Conservation (phyloP, 163 green algal genomes). For the Volvox carteri region DNA sequence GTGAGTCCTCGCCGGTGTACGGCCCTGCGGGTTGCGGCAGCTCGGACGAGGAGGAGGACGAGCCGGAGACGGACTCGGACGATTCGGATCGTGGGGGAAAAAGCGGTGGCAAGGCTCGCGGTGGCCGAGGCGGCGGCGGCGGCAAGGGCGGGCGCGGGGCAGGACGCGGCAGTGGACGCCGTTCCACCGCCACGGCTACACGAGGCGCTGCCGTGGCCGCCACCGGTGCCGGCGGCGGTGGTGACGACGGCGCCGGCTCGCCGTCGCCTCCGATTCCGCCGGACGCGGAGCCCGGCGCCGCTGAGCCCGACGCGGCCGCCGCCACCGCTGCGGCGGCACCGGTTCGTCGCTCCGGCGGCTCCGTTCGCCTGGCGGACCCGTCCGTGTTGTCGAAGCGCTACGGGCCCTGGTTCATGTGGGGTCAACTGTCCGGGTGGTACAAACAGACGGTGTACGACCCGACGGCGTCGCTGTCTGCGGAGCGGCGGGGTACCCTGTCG, state of each 20-base stretch:
- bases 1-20: background rate
- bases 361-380: slow-evolving; percentile 23
- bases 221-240: background rate
- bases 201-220: background rate
- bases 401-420: slow-evolving; percentile 87
- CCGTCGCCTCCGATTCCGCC: background rate
- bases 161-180: background rate
- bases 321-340: background rate
- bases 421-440: slow-evolving; percentile 87
- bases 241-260: background rate
- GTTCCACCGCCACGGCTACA: background rate
- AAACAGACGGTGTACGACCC: slow-evolving; percentile 96
- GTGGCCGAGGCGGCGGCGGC: background rate
- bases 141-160: background rate
- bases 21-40: background rate
- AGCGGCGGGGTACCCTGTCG: slow-evolving; percentile 87
- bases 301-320: background rate
- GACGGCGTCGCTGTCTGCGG: slow-evolving; percentile 85
- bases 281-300: background rate
- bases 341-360: background rate
- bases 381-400: slow-evolving; percentile 84
- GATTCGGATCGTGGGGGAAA: background rate
- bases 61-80: background rate
- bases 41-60: slow-evolving; percentile 12
- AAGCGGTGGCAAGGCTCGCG: background rate